A percentile compares a stretch with the other conserved stretches of the same genome.
These are phyloP conservation scores for Diaporthe sp. DNA, from an alignment of 2,329 filamentous ascomycete genomes.

Conservation along the genomic window DNA sequence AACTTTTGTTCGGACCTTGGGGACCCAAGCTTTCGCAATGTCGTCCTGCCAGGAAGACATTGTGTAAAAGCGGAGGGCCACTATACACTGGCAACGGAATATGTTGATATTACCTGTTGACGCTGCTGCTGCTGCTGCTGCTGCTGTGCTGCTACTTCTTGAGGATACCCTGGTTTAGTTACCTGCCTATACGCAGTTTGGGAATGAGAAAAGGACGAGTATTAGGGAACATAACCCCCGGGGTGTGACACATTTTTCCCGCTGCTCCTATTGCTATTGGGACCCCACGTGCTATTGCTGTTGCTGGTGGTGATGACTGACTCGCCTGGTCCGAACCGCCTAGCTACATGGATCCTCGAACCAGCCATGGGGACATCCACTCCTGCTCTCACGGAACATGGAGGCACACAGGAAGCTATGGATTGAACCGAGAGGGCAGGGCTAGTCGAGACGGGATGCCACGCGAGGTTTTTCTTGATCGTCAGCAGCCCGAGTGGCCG, in stretches of 20 bases:
- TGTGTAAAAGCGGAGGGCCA: not conserved
- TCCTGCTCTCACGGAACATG: not conserved
- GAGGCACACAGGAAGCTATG: too few species aligned
- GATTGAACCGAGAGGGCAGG: not conserved
- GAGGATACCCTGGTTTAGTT: slow-evolving; percentile 31
- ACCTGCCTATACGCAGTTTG: slow-evolving; percentile 15
- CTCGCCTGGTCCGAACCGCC: not conserved
- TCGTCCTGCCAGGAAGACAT: not conserved
- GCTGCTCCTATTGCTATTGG: not conserved
- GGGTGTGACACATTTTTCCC: not conserved
- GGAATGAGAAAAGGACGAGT: slow-evolving; percentile 26
- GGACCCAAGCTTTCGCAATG: not conserved
- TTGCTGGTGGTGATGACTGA: not conserved
- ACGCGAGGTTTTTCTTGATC: not conserved
- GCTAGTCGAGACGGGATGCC: not conserved
- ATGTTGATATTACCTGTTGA: slow-evolving; percentile 9
- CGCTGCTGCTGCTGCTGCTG: slow-evolving; percentile 1
- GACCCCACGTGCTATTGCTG: not conserved
- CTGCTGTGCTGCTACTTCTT: slow-evolving; percentile 15
- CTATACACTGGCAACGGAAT: slow-evolving; percentile 10
- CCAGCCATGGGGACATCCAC: not conserved
- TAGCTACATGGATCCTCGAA: not conserved
- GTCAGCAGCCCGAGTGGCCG: not conserved
- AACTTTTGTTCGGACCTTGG: slow-evolving; percentile 3
- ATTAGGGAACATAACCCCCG: not conserved